Evolutionary conservation across 2,329 filamentous ascomycete genomes (phyloP).

Genomic region (Dothideomycetes sp.): DNA sequence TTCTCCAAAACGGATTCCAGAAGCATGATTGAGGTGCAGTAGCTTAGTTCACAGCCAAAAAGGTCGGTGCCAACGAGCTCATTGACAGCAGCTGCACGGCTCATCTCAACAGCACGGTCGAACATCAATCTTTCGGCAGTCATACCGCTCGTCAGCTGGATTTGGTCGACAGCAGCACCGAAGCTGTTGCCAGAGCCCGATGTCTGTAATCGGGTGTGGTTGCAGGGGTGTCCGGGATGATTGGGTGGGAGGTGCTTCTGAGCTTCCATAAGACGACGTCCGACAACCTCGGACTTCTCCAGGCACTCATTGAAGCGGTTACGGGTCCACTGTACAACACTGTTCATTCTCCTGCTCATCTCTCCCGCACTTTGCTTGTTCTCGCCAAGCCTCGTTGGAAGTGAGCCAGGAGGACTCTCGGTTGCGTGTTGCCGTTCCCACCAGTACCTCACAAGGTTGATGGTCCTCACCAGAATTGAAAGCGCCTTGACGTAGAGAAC

Average conservation of each 20-base stretch:
- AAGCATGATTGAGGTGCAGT: constrained; percentile 88
- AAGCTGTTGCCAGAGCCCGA: constrained; percentile 44
- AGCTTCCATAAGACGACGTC: constrained; percentile 74
- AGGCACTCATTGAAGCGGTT: constrained; percentile 92
- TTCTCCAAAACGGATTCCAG: constrained; percentile 87
- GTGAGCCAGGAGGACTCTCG: constrained; percentile 12
- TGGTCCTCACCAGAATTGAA: constrained; percentile 80
- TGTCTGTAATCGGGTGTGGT: constrained; percentile 52
- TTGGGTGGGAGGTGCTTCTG: constrained; percentile 75
- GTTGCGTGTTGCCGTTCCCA: constrained; percentile 45
- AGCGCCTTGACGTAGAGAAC: constrained; percentile 95
- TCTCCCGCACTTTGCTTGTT: constrained; percentile 30
- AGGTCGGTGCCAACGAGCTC: constrained; percentile 65
- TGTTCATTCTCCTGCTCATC: constrained; percentile 68
- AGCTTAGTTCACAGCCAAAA: constrained; percentile 69
- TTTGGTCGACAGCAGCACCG: constrained; percentile 63
- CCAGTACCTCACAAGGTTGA: constrained; percentile 90
- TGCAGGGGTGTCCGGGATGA: constrained; percentile 77
- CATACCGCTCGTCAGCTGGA: constrained; percentile 76
- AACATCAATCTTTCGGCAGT: constrained; percentile 98
- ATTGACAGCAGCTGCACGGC: constrained; percentile 83
- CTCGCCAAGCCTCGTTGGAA: constrained; percentile 21
- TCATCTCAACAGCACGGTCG: constrained; percentile 95
- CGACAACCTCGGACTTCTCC: constrained; percentile 93
- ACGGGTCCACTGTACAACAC: constrained; percentile 91